Conservation (phyloP, 306 rosid species). For the Arachis hypogaea region DNA sequence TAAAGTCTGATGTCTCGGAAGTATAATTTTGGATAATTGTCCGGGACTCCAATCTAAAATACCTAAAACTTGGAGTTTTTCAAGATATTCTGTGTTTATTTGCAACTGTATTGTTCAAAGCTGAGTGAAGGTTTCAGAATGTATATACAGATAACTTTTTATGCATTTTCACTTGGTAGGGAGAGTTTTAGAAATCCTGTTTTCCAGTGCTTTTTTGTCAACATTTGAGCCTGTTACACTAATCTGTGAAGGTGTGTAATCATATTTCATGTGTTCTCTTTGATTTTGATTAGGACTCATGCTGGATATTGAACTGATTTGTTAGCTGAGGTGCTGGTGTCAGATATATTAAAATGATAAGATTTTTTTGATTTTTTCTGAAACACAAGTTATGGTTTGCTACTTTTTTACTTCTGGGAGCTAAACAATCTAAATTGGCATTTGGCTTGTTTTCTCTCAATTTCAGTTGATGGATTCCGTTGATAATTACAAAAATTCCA, state of each 20-base stretch:
- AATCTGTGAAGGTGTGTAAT: constrained; percentile 1
- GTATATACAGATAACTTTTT: neutral
- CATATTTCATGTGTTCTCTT: constrained; percentile 14
- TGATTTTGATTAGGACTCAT: constrained; percentile 16
- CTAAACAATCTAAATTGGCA: constrained; percentile 2
- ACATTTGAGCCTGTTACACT: constrained; percentile 3
- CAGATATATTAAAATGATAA: neutral
- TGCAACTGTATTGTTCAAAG: constrained; percentile 1
- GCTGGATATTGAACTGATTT: constrained; percentile 1
- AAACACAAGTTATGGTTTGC: neutral
- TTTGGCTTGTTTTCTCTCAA: neutral
- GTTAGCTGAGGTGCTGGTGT: constrained; percentile 19
- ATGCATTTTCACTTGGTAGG: constrained; percentile 6
- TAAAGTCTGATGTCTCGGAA: constrained; percentile 3
- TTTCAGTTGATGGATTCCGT: neutral
- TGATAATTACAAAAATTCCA: neutral
- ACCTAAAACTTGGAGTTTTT: neutral
- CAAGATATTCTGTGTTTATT: neutral
- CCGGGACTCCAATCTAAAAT: constrained; percentile 3
- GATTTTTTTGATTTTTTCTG: neutral
- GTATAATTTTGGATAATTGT: constrained; percentile 12
- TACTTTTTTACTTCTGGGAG: neutral
- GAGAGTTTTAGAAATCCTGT: constrained; percentile 12
- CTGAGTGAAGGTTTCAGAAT: constrained; percentile 20
- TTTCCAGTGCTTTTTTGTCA: constrained; percentile 1